Base-by-base conservation (phyloP, 2,329 filamentous ascomycete genomes). In the Colletotrichum coccodes region DNA sequence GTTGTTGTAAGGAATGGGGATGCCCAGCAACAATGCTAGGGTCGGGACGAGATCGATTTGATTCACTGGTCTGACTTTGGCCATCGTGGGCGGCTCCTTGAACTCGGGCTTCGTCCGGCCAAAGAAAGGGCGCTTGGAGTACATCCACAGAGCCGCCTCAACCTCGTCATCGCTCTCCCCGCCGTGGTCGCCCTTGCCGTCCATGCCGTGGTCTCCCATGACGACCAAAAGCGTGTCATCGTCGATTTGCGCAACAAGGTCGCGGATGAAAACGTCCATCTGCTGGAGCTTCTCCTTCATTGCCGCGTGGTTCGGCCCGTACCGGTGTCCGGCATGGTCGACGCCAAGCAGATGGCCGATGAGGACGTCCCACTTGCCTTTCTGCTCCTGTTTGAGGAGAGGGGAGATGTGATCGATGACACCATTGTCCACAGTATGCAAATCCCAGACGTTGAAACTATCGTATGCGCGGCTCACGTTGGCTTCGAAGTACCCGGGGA, bases 131-230 rank as follows among this genome's bases (percentile, higher is more conserved):
- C 89, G 91, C 79, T 95, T 97, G 1, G 96, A 97, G 79, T 98
- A 99, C 94, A 99, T 97, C 95, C 96, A 99, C 53, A 99, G 80
- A 2, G 96, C 94, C 64, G 96, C 94, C 79, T 99, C 91, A 7
- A 99, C 89, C 79, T 99, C 96, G 72, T 98, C 94, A 73, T 98
- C 94, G 36, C 95, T 98, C 83, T 99, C 96, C 62, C 96, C 96
- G n/a, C 96, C 96, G 76, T 99, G 96, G 73, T 99, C 96, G 21
- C 96, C 96, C 82, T 99, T 98, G 70, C 89, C 85, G 79, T 99
- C 96, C 96, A 99, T 99, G 12, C 96, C 96, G 77, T 99, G 96
- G 78, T 99, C 96, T n/a, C 96, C 96, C 94, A 99, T 97, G 16
- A 99, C 93, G 23, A 99, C 90, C 40, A 99, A 84, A 26, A 99